A percentile compares a stretch with the other conserved stretches of the same genome.
These are phyloP conservation scores for Arthroderma uncinatum DNA, from an alignment of 2,329 filamentous ascomycete species.

Conservation along the genomic window DNA sequence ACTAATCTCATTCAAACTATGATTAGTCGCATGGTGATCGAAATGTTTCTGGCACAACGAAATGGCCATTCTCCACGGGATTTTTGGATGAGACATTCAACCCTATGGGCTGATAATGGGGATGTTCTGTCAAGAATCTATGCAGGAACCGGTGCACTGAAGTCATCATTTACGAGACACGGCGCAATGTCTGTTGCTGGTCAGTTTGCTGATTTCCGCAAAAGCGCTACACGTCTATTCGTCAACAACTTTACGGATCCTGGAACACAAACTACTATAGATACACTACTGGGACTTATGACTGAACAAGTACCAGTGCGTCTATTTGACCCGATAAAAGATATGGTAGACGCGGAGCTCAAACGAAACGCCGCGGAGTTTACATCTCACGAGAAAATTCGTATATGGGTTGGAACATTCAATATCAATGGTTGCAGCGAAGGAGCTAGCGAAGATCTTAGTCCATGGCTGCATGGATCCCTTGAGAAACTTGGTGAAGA, in stretches of 20 bases:
- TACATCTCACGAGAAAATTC: conserved; percentile 61
- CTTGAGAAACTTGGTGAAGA: conserved; percentile 46
- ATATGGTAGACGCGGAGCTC: conserved; percentile 72
- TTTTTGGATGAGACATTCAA: conserved; percentile 86
- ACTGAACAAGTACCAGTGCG: conserved; percentile 75
- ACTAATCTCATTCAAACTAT: conserved; percentile 95
- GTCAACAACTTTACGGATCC: conserved; percentile 98
- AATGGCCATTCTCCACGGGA: conserved; percentile 60
- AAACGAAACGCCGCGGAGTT: conserved; percentile 56
- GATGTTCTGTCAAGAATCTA: conserved; percentile 92
- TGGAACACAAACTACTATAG: conserved; percentile 83
- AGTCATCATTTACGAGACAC: conserved; percentile 84
- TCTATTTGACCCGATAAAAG: conserved; percentile 88
- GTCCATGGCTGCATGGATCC: conserved; percentile 66
- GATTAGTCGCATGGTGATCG: conserved; percentile 84
- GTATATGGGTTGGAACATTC: conserved; percentile 79
- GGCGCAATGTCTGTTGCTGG: conserved; percentile 95
- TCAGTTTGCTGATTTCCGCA: conserved; percentile 85
- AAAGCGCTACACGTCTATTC: conserved; percentile 86
- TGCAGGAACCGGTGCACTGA: conserved; percentile 87
- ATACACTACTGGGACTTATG: conserved; percentile 75
- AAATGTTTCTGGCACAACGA: conserved; percentile 67
- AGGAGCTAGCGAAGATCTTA: conserved; percentile 67
- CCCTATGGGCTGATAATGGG: conserved; percentile 93
- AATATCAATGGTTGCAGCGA: conserved; percentile 83